Evolutionary conservation across 192 early-diverging fungal species (phyloP), one percentile per base, ranked within the genome.

Genomic region (Linnemannia schmuckeri): DNA sequence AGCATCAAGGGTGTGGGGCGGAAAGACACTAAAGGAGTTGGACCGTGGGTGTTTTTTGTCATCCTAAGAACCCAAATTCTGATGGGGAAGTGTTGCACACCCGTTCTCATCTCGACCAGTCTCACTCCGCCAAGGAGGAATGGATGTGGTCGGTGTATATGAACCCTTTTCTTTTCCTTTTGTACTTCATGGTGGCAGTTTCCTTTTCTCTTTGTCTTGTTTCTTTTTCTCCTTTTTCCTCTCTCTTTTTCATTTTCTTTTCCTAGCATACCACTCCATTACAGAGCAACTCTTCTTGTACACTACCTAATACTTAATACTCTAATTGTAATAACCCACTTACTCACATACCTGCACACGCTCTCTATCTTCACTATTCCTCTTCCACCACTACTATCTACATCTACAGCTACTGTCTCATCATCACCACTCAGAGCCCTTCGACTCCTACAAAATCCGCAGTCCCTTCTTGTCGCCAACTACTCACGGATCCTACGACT

Each of bases 231-330:
- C 70, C 18, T 46, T 38, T 55, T 46, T 77, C 18, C 57, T 49
- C 38, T n/a, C 17, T 79, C 70, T 78, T 76, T 63, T 70, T 77
- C 78, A 66, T 55, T 78, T 70, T 57, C 71, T 79, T 61, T 73
- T 72, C 68, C 72, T 13, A 42, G 30, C 40, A 44, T 22, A n/a
- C 30, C 40, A 44, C 52, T 37, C 68, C 30, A 2, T 66, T n/a
- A 12, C 61, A 35, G 12, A 46, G 44, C 44, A 46, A 46, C 30
- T 66, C 33, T 35, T 12, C 55, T 61, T 66, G 61, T 66, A 66
- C 30, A 66, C 61, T 66, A 66, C 30, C 13, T 33, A n/a, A 66
- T 24, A 20, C 49, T 0, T 33, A 33, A 66, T 66, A 66, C 61
- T 30, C 12, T 66, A 66, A 66, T 66, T 66, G 61, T 66, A 66